These are phyloP conservation scores for Hericium erinaceus DNA, from an alignment of 768 basidiomycete genomes.

Conservation along the genomic window DNA sequence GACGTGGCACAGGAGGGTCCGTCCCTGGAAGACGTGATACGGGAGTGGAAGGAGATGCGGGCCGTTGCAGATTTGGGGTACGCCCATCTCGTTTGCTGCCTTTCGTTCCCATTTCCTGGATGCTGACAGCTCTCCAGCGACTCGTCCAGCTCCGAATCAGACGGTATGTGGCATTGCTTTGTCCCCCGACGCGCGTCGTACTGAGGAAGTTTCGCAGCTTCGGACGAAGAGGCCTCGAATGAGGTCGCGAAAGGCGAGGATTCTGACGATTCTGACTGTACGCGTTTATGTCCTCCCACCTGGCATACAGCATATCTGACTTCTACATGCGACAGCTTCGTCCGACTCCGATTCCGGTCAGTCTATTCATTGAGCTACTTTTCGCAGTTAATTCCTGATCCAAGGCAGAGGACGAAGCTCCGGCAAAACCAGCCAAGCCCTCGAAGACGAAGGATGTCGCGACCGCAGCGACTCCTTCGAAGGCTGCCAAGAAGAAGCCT, in stretches of 20 bases:
- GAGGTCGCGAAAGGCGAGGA: background rate
- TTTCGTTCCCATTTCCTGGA: background rate
- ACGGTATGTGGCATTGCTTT: constrained; percentile 4
- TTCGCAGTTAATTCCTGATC: background rate
- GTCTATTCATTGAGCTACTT: background rate
- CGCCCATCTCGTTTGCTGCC: background rate
- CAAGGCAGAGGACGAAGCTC: background rate
- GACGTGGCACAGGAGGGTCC: constrained; percentile 37
- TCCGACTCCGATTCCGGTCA: background rate
- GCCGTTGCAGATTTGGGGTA: constrained; percentile 5
- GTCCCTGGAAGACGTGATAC: constrained; percentile 55
- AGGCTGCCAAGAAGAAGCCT: background rate
- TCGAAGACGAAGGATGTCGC: background rate
- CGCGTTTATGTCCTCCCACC: no score
- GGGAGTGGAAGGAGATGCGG: constrained; percentile 44
- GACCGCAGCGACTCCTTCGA: background rate
- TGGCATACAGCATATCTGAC: no score
- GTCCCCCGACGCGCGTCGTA: background rate
- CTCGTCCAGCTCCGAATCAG: constrained; percentile 15
- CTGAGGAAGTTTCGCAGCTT: background rate
- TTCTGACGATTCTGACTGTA: background rate
- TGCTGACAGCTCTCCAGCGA: constrained; percentile 1
- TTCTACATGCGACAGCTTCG: background rate
- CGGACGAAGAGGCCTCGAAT: background rate
- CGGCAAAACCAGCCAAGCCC: background rate